Base-by-base conservation (phyloP, 352 stramenopile species). In the Pythium brachiatum region DNA sequence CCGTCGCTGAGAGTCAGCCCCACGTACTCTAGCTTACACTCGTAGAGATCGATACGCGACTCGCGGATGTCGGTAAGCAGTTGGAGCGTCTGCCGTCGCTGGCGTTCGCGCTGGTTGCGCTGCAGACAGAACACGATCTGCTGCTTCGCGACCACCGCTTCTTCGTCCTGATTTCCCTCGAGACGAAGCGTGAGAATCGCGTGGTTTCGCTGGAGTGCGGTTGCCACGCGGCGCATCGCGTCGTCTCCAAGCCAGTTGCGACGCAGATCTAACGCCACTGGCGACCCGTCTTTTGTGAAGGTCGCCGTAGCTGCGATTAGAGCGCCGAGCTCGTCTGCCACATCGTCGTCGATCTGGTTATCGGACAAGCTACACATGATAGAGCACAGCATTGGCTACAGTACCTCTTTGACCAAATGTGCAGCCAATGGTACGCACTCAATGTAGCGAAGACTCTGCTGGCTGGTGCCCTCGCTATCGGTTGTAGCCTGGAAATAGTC, bases 281-380 rank as follows among this genome's bases (percentile, higher is more conserved):
- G 57, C 47, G 64, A 36, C 39, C 21, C 8, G 34, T 41, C 34
- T 8, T 15, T 8, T 41, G 8, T 8, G 15, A 26, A 15, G n/a
- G 4, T 26, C 11, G 20, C n/a, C 8, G 44, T 54, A 7, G 47
- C 47, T 7, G 61, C 50, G 34, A 81, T 41, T 36, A 83, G 67
- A 21, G 53, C 39, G 11, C 50, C 62, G 27, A 83, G 63, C 20
- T 62, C 39, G 31, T 58, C 55, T 1, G 64, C 62, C 16, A 65
- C 73, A 15, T 68, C 57, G 26, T 81, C 70, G 15, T 81, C 70
- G 15, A 81, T 75, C 55, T 79, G 68, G 60, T 83, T 83, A 29
- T 47, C 7, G 6, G 73, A 64, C n/a, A 83, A 55, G 38, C 60
- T 81, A 44, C 25, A 48, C n/a, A n/a, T n/a, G n/a, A n/a, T n/a